phyloP scores from a whole-genome alignment of 176 grass and related monocot species.

The Carex myosuroides region DNA sequence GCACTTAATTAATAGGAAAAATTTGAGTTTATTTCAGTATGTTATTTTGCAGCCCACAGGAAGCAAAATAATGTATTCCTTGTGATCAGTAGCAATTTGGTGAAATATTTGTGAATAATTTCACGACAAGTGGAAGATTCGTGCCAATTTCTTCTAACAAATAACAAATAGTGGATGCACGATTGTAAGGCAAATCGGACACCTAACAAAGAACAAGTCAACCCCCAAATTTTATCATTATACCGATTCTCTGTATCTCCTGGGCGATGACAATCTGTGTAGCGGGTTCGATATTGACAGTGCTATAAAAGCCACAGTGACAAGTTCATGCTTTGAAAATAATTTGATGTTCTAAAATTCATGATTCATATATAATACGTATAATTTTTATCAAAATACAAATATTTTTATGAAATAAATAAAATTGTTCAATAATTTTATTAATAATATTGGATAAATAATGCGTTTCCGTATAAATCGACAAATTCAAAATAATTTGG shows the following conservation, averaged over 20 bases:
- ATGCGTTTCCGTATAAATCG: too few species aligned
- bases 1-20: background rate
- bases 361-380: too few species aligned
- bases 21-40: background rate
- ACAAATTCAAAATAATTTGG: too few species aligned
- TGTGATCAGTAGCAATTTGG: background rate
- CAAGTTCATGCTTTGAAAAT: too few species aligned
- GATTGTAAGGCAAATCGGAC: background rate
- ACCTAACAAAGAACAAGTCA: conserved; percentile 10
- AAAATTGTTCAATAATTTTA: too few species aligned
- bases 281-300: background rate
- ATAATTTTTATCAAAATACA: too few species aligned
- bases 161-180: background rate
- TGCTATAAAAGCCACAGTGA: background rate
- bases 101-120: background rate
- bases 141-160: background rate
- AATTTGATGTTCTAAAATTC: too few species aligned
- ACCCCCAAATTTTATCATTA: background rate
- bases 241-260: background rate
- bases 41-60: too few species aligned
- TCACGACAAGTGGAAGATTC: background rate
- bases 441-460: too few species aligned
- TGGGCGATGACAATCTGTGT: background rate
- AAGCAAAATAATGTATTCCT: background rate
- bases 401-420: background rate